phyloP scores from a whole-genome alignment of 2,329 filamentous ascomycete species.

The Claviceps pusilla region DNA sequence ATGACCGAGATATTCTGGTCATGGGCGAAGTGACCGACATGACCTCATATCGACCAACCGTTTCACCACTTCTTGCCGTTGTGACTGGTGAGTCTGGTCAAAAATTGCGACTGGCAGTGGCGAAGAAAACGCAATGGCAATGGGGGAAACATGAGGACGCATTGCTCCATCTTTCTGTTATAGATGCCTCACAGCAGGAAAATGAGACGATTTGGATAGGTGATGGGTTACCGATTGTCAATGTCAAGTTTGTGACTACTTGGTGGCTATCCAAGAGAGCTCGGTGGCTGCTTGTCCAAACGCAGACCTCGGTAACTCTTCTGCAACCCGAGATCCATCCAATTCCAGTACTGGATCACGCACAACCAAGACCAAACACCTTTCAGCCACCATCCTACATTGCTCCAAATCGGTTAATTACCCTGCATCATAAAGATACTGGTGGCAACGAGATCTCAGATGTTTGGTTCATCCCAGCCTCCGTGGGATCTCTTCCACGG shows the following conservation, averaged over 20 bases:
- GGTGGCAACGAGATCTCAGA: conserved; percentile 44
- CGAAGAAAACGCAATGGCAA: conserved; percentile 36
- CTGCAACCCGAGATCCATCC: conserved; percentile 34
- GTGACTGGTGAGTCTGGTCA: conserved; percentile 43
- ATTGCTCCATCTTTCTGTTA: conserved; percentile 30
- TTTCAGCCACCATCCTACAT: conserved; percentile 33
- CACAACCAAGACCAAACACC: conserved; percentile 1
- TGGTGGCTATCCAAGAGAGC: conserved; percentile 21
- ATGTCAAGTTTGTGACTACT: conserved; percentile 34
- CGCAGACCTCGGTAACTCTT: conserved; percentile 34
- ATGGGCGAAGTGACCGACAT: conserved; percentile 38
- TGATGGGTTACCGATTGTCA: conserved; percentile 32
- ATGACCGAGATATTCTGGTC: conserved; percentile 28
- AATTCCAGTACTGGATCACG: conserved; percentile 17
- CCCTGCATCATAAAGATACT: conserved; percentile 35
- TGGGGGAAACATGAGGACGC: conserved; percentile 34
- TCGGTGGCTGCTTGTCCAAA: conserved; percentile 41
- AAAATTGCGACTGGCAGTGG: conserved; percentile 37
- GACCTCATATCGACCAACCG: conserved; percentile 13
- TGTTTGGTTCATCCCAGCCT: conserved; percentile 46
- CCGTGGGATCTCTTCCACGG: conserved; percentile 36
- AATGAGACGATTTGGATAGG: conserved; percentile 39
- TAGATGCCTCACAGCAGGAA: conserved; percentile 27
- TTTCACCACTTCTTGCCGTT: conserved; percentile 28
- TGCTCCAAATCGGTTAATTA: conserved; percentile 37